Evolutionary conservation across 495 filamentous ascomycete species (phyloP).

Genomic region (Pseudomonodictys pantanalensis): DNA sequence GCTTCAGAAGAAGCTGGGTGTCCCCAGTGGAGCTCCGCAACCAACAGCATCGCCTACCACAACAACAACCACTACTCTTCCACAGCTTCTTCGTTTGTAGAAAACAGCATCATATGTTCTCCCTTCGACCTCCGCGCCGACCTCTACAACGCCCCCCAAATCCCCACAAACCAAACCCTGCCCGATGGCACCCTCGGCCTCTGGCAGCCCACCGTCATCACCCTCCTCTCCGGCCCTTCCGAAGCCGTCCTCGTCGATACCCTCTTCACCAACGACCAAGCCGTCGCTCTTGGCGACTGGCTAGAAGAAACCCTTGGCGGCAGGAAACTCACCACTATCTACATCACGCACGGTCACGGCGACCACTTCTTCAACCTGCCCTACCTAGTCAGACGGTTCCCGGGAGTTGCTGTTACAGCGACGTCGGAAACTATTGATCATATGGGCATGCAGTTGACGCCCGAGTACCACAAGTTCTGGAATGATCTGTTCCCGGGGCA

Average conservation of each 20-base stretch:
- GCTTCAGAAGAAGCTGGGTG: too few species aligned
- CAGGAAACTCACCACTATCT: slow-evolving; percentile 42
- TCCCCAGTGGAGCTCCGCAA: too few species aligned
- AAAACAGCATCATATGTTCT: too few species aligned
- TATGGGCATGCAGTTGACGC: slow-evolving; percentile 37
- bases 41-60: too few species aligned
- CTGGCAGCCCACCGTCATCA: neutral
- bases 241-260: slow-evolving; percentile 41
- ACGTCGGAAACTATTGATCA: slow-evolving; percentile 38
- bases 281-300: slow-evolving; percentile 35
- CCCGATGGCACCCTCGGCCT: too few species aligned
- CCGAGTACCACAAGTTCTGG: slow-evolving; percentile 23
- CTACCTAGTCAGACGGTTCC: slow-evolving; percentile 37
- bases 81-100: too few species aligned
- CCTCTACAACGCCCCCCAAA: too few species aligned
- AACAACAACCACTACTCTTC: too few species aligned
- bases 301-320: slow-evolving; percentile 30
- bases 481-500: slow-evolving; percentile 32
- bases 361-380: slow-evolving; percentile 47
- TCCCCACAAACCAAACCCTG: too few species aligned
- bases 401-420: slow-evolving; percentile 34
- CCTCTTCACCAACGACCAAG: slow-evolving; percentile 29
- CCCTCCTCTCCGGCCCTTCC: neutral
- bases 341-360: slow-evolving; percentile 50
- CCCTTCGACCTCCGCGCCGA: too few species aligned